These are phyloP conservation scores for Sporodiniella umbellata DNA, from an alignment of 371 early-diverging fungal genomes.

Conservation along the genomic window DNA sequence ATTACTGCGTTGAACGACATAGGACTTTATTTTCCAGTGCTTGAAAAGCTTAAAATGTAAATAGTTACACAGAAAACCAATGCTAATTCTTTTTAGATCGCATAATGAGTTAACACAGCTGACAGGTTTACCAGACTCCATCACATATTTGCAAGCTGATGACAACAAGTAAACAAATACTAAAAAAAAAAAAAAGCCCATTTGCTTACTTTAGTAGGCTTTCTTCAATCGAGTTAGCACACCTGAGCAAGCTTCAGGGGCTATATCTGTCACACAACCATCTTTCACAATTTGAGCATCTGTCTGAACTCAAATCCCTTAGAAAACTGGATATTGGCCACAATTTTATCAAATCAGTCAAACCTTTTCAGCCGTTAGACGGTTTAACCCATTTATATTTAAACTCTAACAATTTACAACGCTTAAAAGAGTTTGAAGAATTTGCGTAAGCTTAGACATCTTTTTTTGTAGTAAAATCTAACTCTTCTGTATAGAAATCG, in stretches of 20 bases:
- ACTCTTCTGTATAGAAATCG: conserved; percentile 18
- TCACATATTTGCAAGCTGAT: conserved; percentile 28
- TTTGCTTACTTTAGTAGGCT: conserved; percentile 16
- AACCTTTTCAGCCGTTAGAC: conserved; percentile 36
- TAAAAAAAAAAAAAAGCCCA: neutral
- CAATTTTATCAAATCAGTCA: conserved; percentile 43
- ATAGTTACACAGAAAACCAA: neutral
- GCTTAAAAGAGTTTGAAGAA: conserved; percentile 28
- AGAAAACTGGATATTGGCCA: conserved; percentile 45
- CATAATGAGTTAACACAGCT: conserved; percentile 32
- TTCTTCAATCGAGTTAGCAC: conserved; percentile 33
- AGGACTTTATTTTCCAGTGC: conserved; percentile 18
- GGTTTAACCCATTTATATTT: conserved; percentile 40
- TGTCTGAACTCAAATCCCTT: conserved; percentile 13
- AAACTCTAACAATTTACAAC: conserved; percentile 37
- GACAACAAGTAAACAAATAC: conserved; percentile 25
- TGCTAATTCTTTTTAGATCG: conserved; percentile 21
- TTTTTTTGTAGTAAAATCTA: neutral
- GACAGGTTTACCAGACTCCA: conserved; percentile 22
- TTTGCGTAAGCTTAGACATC: conserved; percentile 26
- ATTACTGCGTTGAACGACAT: conserved; percentile 17
- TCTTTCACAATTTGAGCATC: conserved; percentile 38
- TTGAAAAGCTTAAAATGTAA: conserved; percentile 36
- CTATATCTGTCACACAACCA: conserved; percentile 50
- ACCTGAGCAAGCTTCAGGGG: conserved; percentile 39